Evolutionary conservation across 2,329 filamentous ascomycete genomes (phyloP), one percentile per base, ranked within the genome.

Genomic region (Orbilia ellipsospora): DNA sequence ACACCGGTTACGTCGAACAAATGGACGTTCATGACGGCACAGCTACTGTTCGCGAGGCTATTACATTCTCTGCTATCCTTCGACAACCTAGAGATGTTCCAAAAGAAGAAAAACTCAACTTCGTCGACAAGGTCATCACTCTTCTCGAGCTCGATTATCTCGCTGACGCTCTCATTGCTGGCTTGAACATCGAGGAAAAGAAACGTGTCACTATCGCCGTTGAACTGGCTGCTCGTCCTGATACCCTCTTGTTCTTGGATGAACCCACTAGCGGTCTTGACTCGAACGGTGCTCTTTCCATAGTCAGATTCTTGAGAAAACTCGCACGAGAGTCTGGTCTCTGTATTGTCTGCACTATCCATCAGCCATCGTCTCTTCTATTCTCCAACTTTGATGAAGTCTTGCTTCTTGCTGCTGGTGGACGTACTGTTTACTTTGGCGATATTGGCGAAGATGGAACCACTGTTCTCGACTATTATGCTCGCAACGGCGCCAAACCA

Each of bases 301-400:
- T 92, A 73, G 85, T 91, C 2, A 85, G 87, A 0, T 91, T 92
- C 83, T 80, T 92, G 66, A 89, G 88, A 83, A 92, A 92, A 80
- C 84, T 92, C 2, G 85, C 88, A 4, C 83, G 85, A 6, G 88
- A 80, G 36, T 78, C 89, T 12, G 90, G 90, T 0, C 89, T 92
- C 79, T 90, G 90, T 6, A 91, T 92, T 77, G 84, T 92, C 62
- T 92, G 90, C 81, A 92, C 90, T 0, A 92, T 92, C 64, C 90
- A 92, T 79, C 90, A 92, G 79, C 90, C 90, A 2, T 90, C 88
- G 1, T 89, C 88, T 0, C 86, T 90, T 73, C 84, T 92, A 1
- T 89, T 92, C 68, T 86, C 91, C 79, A 86, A 92, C 79, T 92
- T 92, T 81, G 90, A 92, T 80, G 90, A 90, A 86, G 88, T 92